Evolutionary conservation across 257 asterid genomes (phyloP), one percentile per base, ranked within the genome.

Genomic region (Plantago ovata): DNA sequence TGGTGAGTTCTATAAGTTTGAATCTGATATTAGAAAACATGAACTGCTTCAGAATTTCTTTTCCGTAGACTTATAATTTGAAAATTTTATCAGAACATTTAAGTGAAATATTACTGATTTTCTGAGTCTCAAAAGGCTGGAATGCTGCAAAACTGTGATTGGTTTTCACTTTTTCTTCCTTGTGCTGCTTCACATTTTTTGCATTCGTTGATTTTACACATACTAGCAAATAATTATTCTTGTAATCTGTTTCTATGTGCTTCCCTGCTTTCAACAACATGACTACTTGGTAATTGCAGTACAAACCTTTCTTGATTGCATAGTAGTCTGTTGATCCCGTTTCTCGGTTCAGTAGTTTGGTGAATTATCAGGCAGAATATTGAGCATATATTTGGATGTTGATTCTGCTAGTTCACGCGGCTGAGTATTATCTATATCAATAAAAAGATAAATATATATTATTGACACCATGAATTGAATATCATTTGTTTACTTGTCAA

Each of bases 21-120:
- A 53, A 18, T 54, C 13, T 68, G 48, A 32, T 46, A 7, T 33
- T 40, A 22, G 40, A 38, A 59, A 43, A 53, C 46, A 44, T 28
- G 46, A 6, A 11, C 24, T 42, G 39, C 0, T 44, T 50, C 55
- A 20, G 1, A 14, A 21, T 62, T 10, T 19, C 20, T 22, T 46
- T 45, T 9, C 21, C 43, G 43, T n/a, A 16, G 22, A 16, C 20
- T 33, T 23, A 19, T 46, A 9, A 20, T 40, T 21, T 15, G 46
- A 24, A 40, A 32, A 50, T 50, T 6, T 10, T 6, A 3, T 42
- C 32, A 23, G 41, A 42, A 18, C 18, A 24, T 3, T 60, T 11
- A 9, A 20, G n/a, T n/a, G n/a, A n/a, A n/a, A 36, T 18, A 18
- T 33, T 44, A 20, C 8, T 56, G 53, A 32, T 22, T 49, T 32